Base-by-base conservation (phyloP, 148 eudicot genomes). In the Persicaria maculosa region DNA sequence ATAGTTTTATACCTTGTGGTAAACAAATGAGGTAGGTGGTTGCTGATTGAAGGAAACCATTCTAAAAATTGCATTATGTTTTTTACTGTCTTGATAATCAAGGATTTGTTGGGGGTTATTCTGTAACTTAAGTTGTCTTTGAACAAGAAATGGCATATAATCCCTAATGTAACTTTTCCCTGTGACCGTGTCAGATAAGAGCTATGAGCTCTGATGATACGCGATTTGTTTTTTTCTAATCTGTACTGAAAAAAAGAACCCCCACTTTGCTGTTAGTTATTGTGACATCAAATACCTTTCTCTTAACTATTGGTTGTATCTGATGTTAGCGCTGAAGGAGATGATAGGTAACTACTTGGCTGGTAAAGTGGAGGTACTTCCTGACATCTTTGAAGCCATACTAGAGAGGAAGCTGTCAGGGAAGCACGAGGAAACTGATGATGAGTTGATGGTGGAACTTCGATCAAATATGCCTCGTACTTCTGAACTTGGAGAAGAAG, bases 351-450 rank as follows among this genome's bases (percentile, higher is more conserved):
- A 45, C 22, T 69, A 44, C 72, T 0, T 87, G 44, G 62, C 84
- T 19, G 71, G 72, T 70, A 89, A 89, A 68, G 92, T 85, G 73
- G 92, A 84, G 77, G 89, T 79, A 5, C 83, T 90, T 31, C 84
- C 87, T 43, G 72, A 83, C 19, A 69, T 92, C 67, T 44, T 90
- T 17, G 92, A 91, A 77, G 83, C 90, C 52, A 82, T 88, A 74
- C 44, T 91, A 14, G 69, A 80, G n/a, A 84, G 98, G 69, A 87
- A 77, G 77, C 36, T 88, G 47, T 2, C 77, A 3, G 92, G 88
- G 73, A 91, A 91, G 77, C 90, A 90, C 65, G 94, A 86, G 40
- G 96, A 87, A 5, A 85, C 96, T 9, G 97, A 91, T 81, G 91
- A 93, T 68, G 93, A 93, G 62, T 12, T 93, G 73, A 69, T 69